Base-by-base conservation (phyloP, 352 stramenopile genomes). In the Phytopythium cucurbitacearum region DNA sequence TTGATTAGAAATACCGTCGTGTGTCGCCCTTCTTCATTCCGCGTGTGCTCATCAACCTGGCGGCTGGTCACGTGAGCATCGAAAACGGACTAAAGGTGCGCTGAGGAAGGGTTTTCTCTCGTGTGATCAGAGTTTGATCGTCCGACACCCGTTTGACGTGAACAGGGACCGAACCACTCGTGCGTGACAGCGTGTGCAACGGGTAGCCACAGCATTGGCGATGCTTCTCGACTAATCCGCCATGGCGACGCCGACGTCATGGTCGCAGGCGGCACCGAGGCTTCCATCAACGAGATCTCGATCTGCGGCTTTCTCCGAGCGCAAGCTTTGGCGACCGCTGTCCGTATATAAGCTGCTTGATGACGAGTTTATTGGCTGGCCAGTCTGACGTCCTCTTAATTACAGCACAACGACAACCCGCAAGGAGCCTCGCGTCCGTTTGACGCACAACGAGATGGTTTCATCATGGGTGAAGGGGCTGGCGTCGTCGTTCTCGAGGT, bases 171-270 rank as follows among this genome's bases (percentile, higher is more conserved):
- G 5, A 99, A 98, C 61, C 98, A 98, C 67, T 95, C 94, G 50
- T 91, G 97, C 53, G 89, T 97, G 34, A 99, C 95, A 12, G 97
- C 97, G 0, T 99, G 97, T 61, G 96, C 97, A 12, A 98, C 95
- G 33, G 96, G 96, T n/a, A 94, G 86, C 40, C 94, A 99, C 69
- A 93, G 91, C 42, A 98, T 99, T 55, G 95, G 95, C 7, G 97
- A 99, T 60, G 97, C 95, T 12, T 95, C 96, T 32, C 85, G 80
- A 56, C 71, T 94, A 28, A 93, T 96, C 62, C 77, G 81, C 40
- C 69, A 90, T 48, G 81, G 81, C 50, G 87, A 97, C 53, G 95
- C 93, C 1, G 92, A 98, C 53, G 73, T 98, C 15, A 98, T 99
- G 94, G 60, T 99, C 48, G 95, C 93, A 0, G 97, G 97, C 39